Evolutionary conservation across 129 eudicot species (phyloP).

Genomic region (Gnaphalium uliginosum): DNA sequence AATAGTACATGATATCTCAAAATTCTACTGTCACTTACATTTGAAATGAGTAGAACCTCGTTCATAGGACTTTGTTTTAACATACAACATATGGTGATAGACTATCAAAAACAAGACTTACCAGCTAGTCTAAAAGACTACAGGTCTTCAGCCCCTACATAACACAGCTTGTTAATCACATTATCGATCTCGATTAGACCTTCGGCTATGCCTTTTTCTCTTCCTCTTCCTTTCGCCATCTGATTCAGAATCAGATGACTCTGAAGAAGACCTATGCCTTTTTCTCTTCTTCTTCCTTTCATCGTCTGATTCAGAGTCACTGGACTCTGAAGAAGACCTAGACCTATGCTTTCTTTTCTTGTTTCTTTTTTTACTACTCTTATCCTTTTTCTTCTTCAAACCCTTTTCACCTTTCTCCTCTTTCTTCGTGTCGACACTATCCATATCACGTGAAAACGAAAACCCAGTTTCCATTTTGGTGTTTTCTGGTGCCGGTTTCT

Average conservation of each 20-base stretch:
- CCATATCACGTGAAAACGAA: conserved; percentile 45
- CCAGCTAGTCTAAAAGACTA: neutral
- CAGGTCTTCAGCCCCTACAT: conserved; percentile 6
- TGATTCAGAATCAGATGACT: conserved; percentile 64
- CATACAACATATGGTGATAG: neutral
- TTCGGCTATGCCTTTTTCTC: conserved; percentile 62
- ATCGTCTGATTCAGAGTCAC: conserved; percentile 31
- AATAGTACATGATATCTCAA: neutral
- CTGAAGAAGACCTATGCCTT: conserved; percentile 62
- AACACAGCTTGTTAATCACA: conserved; percentile 1
- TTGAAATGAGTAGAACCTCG: neutral
- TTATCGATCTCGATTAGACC: conserved; percentile 35
- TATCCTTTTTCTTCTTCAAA: conserved; percentile 35
- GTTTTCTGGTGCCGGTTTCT: conserved; percentile 68
- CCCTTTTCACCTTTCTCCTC: conserved; percentile 36
- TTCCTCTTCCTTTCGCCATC: conserved; percentile 51
- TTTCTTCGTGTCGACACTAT: conserved; percentile 42
- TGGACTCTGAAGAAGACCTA: conserved; percentile 3
- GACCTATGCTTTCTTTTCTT: conserved; percentile 28
- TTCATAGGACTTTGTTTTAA: neutral
- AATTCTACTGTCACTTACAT: neutral
- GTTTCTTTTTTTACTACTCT: conserved; percentile 50
- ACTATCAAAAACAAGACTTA: neutral
- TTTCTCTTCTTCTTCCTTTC: conserved; percentile 36
- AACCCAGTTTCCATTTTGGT: conserved; percentile 61